Base-by-base conservation (phyloP, 202 grass and related monocot genomes). In the Elaeis oleifera region DNA sequence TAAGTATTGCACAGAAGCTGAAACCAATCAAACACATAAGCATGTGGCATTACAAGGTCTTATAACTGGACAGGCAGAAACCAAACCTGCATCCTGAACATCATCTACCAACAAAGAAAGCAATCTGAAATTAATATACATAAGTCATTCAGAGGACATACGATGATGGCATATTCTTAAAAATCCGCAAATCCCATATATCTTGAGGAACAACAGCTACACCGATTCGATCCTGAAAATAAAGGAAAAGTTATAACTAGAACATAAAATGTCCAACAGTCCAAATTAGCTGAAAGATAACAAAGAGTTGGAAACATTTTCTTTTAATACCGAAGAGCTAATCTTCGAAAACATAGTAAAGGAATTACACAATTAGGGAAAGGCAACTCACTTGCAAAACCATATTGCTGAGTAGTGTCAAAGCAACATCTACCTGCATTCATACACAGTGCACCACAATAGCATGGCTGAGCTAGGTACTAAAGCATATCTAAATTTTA, bases 111-210 rank as follows among this genome's bases (percentile, higher is more conserved):
- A 13, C 8, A 44, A 44, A 44, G 36, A 44, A 31, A 44, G 36
- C 36, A 44, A 44, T 44, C 36, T 44, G 36, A 44, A 44, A 44
- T 13, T 13, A 44, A 44, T 44, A 44, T 44, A 13, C 11, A 44
- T 44, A 31, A 6, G 36, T 13, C 36, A 44, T 44, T 44, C 36
- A 68, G 69, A 85, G 81, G 55, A 78, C 84, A 67, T 82, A 96
- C 87, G 66, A 29, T 54, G 87, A 88, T 78, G 84, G 81, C 21
- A 76, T 74, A 60, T 81, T 67, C 70, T 90, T 96, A 85, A 96
- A 96, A 59, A 77, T 90, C 77, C 83, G 84, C 68, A 96, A 64
- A 32, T 90, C 83, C 91, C 91, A 96, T 51, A 81, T 71, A 81
- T 96, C 91, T 83, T 81, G 87, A 51, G 87, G 81, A 28, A 96